A percentile compares a stretch with the other conserved stretches of the same genome.
Evolutionary conservation across 768 basidiomycete genomes (phyloP).

Genomic region (Boletellus emodensis): DNA sequence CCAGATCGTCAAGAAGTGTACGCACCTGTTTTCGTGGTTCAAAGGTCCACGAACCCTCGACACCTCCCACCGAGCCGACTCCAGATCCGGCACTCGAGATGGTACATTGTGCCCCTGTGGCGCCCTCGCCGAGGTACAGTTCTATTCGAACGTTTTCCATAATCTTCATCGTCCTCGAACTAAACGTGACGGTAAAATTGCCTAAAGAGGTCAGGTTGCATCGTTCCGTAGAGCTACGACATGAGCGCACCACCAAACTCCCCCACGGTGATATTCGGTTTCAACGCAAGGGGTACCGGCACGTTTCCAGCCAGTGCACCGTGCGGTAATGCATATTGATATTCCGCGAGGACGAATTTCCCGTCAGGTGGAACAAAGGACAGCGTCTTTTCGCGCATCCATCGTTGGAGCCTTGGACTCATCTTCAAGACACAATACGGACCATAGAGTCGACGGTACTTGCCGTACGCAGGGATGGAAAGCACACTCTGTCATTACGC

Average conservation of each 20-base stretch:
- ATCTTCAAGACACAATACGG: conserved; percentile 3
- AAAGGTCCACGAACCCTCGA: conserved; percentile 74
- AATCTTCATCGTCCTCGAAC: conserved; percentile 58
- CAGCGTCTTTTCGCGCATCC: conserved; percentile 68
- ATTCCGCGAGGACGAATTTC: conserved; percentile 78
- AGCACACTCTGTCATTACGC: conserved; percentile 68
- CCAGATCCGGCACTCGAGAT: conserved; percentile 55
- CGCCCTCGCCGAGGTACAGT: conserved; percentile 70
- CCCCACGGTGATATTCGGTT: conserved; percentile 34
- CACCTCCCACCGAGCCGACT: conserved; percentile 34
- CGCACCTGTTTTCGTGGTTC: conserved; percentile 63
- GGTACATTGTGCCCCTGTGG: conserved; percentile 69
- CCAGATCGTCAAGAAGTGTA: neutral
- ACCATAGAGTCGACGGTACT: conserved; percentile 16
- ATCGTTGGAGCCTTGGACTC: conserved; percentile 63
- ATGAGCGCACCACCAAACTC: conserved; percentile 30
- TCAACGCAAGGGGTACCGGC: conserved; percentile 50
- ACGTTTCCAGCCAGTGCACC: conserved; percentile 39
- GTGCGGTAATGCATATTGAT: conserved; percentile 56
- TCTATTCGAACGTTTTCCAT: conserved; percentile 73
- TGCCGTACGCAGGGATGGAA: conserved; percentile 95
- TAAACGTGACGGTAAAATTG: conserved; percentile 57
- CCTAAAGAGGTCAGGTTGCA: conserved; percentile 32
- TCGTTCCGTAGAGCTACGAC: neutral
- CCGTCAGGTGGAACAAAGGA: conserved; percentile 97